Percentiles rank a stretch among this genome's conserved stretches.
Conservation (phyloP, 1,284 basidiomycete species). For the Anthracocystis setariae region DNA sequence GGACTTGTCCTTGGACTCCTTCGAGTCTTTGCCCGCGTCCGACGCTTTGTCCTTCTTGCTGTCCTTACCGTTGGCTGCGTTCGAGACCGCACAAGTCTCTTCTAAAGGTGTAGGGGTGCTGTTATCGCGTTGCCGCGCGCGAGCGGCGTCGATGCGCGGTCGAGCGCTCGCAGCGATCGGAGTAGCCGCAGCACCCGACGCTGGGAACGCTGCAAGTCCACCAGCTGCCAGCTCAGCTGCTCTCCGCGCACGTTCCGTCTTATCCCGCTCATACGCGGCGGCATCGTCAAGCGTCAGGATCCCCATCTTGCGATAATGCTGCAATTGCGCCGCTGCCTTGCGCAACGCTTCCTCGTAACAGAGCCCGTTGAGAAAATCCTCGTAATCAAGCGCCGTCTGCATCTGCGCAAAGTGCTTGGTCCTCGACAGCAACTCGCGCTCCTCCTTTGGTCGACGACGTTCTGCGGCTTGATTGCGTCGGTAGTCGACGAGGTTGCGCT, state of each 20-base stretch:
- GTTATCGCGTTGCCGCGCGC: conserved; percentile 52
- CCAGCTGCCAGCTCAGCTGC: conserved; percentile 62
- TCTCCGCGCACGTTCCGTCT: conserved; percentile 58
- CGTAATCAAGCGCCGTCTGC: conserved; percentile 91
- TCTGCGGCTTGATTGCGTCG: conserved; percentile 86
- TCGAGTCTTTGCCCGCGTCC: conserved; percentile 4
- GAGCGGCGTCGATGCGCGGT: conserved; percentile 37
- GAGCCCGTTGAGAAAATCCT: conserved; percentile 86
- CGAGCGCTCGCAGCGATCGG: conserved; percentile 31
- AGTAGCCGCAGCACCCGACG: conserved; percentile 44
- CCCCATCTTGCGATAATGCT: conserved; percentile 63
- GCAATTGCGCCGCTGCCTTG: conserved; percentile 59
- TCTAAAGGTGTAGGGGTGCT: conserved; percentile 48
- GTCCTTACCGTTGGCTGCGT: conserved; percentile 21
- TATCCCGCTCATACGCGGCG: conserved; percentile 60
- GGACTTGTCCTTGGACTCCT: conserved; percentile 25
- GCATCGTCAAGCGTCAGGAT: conserved; percentile 63
- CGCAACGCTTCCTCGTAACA: conserved; percentile 70
- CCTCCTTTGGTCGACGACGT: conserved; percentile 88
- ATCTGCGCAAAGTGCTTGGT: conserved; percentile 91
- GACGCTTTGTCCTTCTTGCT: conserved; percentile 30
- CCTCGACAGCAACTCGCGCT: conserved; percentile 87
- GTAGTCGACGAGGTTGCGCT: conserved; percentile 89
- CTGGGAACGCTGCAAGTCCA: conserved; percentile 56
- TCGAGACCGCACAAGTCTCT: conserved; percentile 16